Conservation (phyloP, 1,139 yeast genomes). For the Schwanniomyces etchellsii region DNA sequence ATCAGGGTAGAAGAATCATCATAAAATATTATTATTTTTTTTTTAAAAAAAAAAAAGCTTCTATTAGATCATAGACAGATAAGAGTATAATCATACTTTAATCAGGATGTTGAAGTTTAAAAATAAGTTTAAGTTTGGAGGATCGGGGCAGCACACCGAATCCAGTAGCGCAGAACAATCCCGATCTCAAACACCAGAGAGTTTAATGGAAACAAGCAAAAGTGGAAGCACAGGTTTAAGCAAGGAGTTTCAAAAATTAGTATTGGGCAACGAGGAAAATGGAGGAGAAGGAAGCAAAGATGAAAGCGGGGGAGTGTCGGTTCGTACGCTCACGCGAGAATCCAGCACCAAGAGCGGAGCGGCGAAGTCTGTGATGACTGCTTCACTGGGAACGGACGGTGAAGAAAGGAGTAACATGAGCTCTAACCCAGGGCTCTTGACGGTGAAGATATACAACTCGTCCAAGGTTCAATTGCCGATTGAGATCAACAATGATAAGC, state of each 20-base stretch:
- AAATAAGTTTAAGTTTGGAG: conserved; percentile 42
- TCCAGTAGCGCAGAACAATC: conserved; percentile 1
- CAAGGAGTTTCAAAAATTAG: conserved; percentile 1
- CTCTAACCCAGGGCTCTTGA: conserved; percentile 56
- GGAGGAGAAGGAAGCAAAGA: not conserved
- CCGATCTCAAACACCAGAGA: conserved; percentile 8
- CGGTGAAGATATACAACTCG: conserved; percentile 64
- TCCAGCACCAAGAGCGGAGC: not conserved
- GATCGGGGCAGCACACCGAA: conserved; percentile 11
- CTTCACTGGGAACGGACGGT: conserved; percentile 5
- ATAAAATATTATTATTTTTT: no score
- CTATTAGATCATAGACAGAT: no score
- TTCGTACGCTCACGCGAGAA: not conserved
- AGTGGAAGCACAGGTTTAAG: conserved; percentile 3
- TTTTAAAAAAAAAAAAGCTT: no score
- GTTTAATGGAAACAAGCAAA: conserved; percentile 9
- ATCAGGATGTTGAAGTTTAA: conserved; percentile 40
- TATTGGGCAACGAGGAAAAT: not conserved
- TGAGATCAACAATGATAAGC: conserved; percentile 47
- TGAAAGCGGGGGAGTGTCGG: not conserved
- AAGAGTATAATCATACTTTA: no score
- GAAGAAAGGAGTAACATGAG: conserved; percentile 9
- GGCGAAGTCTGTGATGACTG: not conserved
- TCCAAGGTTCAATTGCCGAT: conserved; percentile 60
- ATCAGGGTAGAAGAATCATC: no score